A percentile compares a stretch with the other conserved stretches of the same genome.
These are phyloP conservation scores for Apiospora kogelbergensis DNA, from an alignment of 2,329 filamentous ascomycete species.

Conservation along the genomic window DNA sequence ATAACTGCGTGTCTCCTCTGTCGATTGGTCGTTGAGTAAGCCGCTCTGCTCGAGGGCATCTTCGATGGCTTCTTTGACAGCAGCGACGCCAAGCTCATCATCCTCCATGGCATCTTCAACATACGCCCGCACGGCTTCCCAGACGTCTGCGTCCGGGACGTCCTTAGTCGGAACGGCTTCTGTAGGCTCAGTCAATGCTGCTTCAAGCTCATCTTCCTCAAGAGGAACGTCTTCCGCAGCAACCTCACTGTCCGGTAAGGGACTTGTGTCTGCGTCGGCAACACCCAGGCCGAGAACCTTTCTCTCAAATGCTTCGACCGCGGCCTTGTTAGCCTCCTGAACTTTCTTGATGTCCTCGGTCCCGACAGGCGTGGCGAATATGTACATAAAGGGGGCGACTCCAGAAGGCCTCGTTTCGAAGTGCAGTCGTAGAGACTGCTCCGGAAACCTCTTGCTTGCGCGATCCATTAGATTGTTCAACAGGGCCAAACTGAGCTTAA, in stretches of 20 bases:
- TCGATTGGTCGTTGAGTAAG: slow-evolving; percentile 45
- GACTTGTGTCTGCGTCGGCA: slow-evolving; percentile 26
- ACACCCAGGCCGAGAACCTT: slow-evolving; percentile 54
- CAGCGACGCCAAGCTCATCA: slow-evolving; percentile 52
- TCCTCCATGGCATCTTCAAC: slow-evolving; percentile 59
- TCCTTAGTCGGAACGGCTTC: slow-evolving; percentile 22
- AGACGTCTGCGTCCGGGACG: slow-evolving; percentile 39
- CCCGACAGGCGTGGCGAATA: slow-evolving; percentile 84
- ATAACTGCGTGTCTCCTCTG: slow-evolving; percentile 46
- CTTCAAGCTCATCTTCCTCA: slow-evolving; percentile 23
- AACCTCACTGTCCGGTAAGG: slow-evolving; percentile 20
- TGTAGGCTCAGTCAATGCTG: slow-evolving; percentile 12
- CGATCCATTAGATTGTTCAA: slow-evolving; percentile 78
- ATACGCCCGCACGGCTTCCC: slow-evolving; percentile 54
- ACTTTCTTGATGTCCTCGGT: slow-evolving; percentile 70
- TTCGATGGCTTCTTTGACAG: slow-evolving; percentile 54
- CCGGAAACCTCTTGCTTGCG: slow-evolving; percentile 73
- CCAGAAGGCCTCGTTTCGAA: slow-evolving; percentile 70
- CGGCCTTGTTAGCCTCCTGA: slow-evolving; percentile 66
- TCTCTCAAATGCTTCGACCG: slow-evolving; percentile 68
- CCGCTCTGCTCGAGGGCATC: slow-evolving; percentile 56
- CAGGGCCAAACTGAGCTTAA: slow-evolving; percentile 75
- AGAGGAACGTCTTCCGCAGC: slow-evolving; percentile 21
- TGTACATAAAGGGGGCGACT: slow-evolving; percentile 70
- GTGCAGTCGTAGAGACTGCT: slow-evolving; percentile 74